These are phyloP conservation scores for Pythium brassicae DNA, from an alignment of 352 stramenopile species.

Conservation along the genomic window DNA sequence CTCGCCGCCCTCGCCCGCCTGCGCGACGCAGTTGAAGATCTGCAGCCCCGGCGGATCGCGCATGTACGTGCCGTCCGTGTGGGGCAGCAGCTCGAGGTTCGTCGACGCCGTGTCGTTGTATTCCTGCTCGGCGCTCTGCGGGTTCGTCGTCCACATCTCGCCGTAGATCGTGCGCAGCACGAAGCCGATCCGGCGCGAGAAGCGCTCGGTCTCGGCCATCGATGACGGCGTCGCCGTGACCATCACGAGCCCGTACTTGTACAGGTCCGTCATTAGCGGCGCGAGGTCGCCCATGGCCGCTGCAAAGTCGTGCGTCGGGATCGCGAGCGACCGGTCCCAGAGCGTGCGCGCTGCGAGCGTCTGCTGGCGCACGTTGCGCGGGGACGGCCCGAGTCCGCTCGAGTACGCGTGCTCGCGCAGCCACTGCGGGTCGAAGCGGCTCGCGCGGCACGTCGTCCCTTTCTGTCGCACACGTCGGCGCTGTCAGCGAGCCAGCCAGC, in stretches of 20 bases:
- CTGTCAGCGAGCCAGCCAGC: not conserved
- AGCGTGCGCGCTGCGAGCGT: constrained; percentile 43
- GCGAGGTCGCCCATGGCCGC: constrained; percentile 46
- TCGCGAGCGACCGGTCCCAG: constrained; percentile 40
- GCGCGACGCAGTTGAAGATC: constrained; percentile 87
- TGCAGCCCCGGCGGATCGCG: constrained; percentile 81
- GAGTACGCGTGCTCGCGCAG: constrained; percentile 72
- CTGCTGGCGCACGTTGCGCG: constrained; percentile 53
- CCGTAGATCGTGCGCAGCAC: constrained; percentile 86
- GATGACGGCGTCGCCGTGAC: constrained; percentile 57
- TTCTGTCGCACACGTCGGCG: constrained; percentile 19
- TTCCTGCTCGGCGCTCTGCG: constrained; percentile 49
- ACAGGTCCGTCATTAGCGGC: constrained; percentile 67
- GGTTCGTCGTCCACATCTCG: constrained; percentile 87
- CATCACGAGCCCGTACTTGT: constrained; percentile 66
- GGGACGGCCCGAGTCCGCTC: constrained; percentile 35
- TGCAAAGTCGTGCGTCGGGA: constrained; percentile 46
- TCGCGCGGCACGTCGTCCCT: constrained; percentile 49
- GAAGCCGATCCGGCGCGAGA: constrained; percentile 80
- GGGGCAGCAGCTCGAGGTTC: constrained; percentile 77
- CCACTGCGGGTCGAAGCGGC: constrained; percentile 68
- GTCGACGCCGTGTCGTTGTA: constrained; percentile 89
- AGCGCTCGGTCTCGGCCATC: constrained; percentile 78
- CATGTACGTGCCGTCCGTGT: constrained; percentile 89
- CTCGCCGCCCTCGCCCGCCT: constrained; percentile 64